Evolutionary conservation across 192 early-diverging fungal species (phyloP).

Genomic region (Entophlyctis helioformis): DNA sequence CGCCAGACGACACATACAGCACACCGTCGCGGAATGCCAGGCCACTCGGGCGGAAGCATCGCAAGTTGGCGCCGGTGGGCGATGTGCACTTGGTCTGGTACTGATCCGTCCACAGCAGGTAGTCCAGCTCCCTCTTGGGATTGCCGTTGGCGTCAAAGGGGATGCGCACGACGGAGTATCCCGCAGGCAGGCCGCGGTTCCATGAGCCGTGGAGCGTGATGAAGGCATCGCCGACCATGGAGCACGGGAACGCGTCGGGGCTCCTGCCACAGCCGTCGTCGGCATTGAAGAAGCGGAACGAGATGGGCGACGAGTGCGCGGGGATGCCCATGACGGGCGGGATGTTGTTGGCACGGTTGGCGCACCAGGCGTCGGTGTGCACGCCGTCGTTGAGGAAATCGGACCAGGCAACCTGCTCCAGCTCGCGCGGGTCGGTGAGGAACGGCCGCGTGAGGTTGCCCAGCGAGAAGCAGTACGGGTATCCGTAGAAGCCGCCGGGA

Average conservation of each 20-base stretch:
- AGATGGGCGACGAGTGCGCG: constrained; percentile 25
- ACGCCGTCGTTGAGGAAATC: constrained; percentile 7
- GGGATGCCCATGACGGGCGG: constrained; percentile 10
- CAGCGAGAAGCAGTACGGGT: constrained; percentile 26
- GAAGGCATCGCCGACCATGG: constrained; percentile 4
- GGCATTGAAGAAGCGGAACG: constrained; percentile 8
- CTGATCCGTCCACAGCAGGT: background rate
- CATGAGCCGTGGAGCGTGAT: constrained; percentile 26
- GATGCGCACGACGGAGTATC: constrained; percentile 21
- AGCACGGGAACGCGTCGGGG: constrained; percentile 7
- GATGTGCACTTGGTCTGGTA: no score
- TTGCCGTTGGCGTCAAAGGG: constrained; percentile 6
- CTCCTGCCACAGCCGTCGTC: constrained; percentile 5
- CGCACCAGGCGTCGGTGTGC: constrained; percentile 26
- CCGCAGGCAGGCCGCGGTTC: constrained; percentile 20
- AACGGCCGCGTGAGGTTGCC: constrained; percentile 17
- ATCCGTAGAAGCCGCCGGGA: constrained; percentile 19
- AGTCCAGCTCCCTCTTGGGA: background rate
- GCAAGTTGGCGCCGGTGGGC: background rate
- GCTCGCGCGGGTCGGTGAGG: constrained; percentile 5
- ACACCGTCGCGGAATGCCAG: constrained; percentile 1
- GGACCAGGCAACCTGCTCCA: constrained; percentile 18
- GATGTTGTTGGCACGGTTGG: constrained; percentile 16
- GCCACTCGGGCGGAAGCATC: constrained; percentile 11
- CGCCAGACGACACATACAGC: constrained; percentile 7